phyloP scores from a whole-genome alignment of 192 early-diverging fungal species.

The Rhizoclosmatium globosum region DNA sequence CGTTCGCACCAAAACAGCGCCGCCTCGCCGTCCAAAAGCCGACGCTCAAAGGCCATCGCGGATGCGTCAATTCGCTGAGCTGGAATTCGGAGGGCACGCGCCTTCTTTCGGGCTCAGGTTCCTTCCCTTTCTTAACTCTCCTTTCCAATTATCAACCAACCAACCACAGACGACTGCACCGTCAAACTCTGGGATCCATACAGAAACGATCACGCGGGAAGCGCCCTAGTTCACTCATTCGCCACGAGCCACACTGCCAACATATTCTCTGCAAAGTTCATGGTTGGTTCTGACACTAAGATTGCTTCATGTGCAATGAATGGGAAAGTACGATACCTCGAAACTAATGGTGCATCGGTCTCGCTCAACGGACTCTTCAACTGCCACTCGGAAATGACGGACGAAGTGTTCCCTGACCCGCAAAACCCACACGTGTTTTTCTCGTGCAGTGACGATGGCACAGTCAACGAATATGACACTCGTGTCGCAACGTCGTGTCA shows the following conservation, averaged over 20 bases:
- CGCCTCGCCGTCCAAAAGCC: constrained; percentile 1
- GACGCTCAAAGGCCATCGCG: constrained; percentile 23
- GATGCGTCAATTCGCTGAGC: constrained; percentile 31
- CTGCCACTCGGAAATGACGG: constrained; percentile 32
- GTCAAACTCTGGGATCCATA: constrained; percentile 34
- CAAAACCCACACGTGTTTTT: constrained; percentile 29
- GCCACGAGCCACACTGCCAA: constrained; percentile 14
- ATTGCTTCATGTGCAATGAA: constrained; percentile 22
- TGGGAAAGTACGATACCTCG: constrained; percentile 26
- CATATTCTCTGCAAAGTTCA: constrained; percentile 34
- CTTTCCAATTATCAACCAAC: too few species aligned
- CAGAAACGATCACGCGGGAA: not conserved
- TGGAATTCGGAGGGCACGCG: constrained; percentile 23
- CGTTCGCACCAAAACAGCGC: not conserved
- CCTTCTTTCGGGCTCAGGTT: constrained; percentile 21
- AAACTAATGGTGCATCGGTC: not conserved
- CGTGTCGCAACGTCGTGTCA: constrained; percentile 16
- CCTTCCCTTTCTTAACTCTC: too few species aligned
- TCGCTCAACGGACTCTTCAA: constrained; percentile 28
- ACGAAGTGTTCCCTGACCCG: constrained; percentile 34
- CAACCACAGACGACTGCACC: constrained; percentile 16
- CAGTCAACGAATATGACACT: constrained; percentile 37
- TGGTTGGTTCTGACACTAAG: constrained; percentile 9
- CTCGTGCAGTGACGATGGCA: constrained; percentile 33
- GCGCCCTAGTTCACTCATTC: constrained; percentile 1